A percentile compares a stretch with the other conserved stretches of the same genome.
These are phyloP conservation scores for Paraphaeosphaeria minitans DNA, from an alignment of 2,329 filamentous ascomycete species.

Conservation along the genomic window DNA sequence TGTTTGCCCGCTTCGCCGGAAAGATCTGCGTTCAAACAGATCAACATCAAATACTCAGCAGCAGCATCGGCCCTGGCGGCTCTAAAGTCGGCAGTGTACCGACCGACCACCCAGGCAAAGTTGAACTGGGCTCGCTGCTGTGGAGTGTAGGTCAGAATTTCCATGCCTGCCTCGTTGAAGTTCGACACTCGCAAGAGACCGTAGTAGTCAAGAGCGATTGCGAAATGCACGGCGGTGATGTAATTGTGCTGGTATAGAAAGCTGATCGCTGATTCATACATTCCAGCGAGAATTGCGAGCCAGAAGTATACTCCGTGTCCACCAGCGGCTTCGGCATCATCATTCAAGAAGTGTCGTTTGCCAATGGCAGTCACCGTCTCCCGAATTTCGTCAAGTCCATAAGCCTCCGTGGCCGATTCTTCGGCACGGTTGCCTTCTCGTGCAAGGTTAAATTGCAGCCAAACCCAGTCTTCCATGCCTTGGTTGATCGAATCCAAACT, in stretches of 20 bases:
- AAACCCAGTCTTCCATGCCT: slow-evolving; percentile 69
- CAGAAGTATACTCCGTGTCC: slow-evolving; percentile 92
- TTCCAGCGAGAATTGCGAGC: slow-evolving; percentile 84
- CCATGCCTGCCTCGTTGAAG: slow-evolving; percentile 66
- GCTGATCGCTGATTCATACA: slow-evolving; percentile 91
- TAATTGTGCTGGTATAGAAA: slow-evolving; percentile 93
- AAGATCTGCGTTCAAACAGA: slow-evolving; percentile 89
- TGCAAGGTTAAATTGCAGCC: slow-evolving; percentile 68
- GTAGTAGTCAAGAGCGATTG: slow-evolving; percentile 76
- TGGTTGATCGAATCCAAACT: slow-evolving; percentile 63
- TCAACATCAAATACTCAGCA: slow-evolving; percentile 88
- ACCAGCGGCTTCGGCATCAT: slow-evolving; percentile 74
- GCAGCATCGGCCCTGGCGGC: slow-evolving; percentile 87
- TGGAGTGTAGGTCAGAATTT: slow-evolving; percentile 72
- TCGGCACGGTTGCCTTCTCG: slow-evolving; percentile 66
- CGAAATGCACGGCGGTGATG: slow-evolving; percentile 92
- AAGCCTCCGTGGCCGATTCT: slow-evolving; percentile 66
- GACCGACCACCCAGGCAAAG: slow-evolving; percentile 90
- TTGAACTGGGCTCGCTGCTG: slow-evolving; percentile 81
- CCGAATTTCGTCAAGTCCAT: slow-evolving; percentile 72
- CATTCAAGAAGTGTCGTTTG: slow-evolving; percentile 85
- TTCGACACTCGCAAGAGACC: slow-evolving; percentile 79
- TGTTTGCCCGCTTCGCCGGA: slow-evolving; percentile 73
- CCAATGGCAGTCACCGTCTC: slow-evolving; percentile 86
- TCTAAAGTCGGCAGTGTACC: slow-evolving; percentile 95